Conservation (phyloP, 2,329 filamentous ascomycete genomes). For the Colletotrichum sojae region DNA sequence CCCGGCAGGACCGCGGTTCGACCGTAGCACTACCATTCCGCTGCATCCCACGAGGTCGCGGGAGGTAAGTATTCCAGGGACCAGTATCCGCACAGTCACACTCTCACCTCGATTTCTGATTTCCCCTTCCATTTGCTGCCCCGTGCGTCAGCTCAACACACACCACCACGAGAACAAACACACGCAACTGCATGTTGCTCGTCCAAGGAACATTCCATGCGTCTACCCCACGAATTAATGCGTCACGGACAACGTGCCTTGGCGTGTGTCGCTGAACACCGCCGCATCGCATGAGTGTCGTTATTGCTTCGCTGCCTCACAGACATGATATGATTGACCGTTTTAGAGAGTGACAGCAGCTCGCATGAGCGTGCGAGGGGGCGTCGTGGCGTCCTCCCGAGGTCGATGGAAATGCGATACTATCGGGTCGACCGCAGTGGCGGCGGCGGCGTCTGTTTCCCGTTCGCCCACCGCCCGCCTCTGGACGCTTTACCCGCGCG, state of each 20-base stretch:
- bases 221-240: neutral
- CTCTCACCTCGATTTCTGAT: too few relatives aligned
- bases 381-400: too few relatives aligned
- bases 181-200: neutral
- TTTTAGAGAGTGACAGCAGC: neutral
- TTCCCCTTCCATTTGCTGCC: too few relatives aligned
- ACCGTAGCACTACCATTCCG: neutral
- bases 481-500: slow-evolving; percentile 13
- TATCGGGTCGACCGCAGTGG: neutral
- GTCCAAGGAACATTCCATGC: slow-evolving; percentile 26
- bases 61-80: too few relatives aligned
- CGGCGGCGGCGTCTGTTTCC: slow-evolving; percentile 6
- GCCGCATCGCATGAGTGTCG: neutral
- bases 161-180: neutral
- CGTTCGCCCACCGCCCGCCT: neutral
- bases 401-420: too few relatives aligned
- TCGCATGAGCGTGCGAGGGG: too few relatives aligned
- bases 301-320: slow-evolving; percentile 1
- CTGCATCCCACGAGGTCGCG: too few relatives aligned
- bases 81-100: too few relatives aligned
- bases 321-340: neutral
- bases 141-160: neutral
- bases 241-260: neutral
- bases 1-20: neutral
- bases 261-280: slow-evolving; percentile 3